These are phyloP conservation scores for Clitoria ternatea DNA, from an alignment of 306 rosid species.

Conservation along the genomic window DNA sequence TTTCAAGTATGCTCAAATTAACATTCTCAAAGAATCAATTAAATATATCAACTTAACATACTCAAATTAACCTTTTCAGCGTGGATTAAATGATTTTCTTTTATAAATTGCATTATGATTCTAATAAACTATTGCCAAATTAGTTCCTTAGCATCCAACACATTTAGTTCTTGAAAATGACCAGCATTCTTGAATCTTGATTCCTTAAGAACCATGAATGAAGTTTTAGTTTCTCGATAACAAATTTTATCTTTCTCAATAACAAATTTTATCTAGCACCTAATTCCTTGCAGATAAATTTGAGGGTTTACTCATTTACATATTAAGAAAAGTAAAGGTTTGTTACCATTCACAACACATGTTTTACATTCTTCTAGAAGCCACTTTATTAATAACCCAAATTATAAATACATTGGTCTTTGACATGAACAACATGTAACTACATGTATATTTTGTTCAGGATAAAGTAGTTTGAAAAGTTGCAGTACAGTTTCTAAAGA, in stretches of 20 bases:
- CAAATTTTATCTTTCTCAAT: neutral
- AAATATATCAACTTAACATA: too few relatives aligned
- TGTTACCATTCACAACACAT: neutral
- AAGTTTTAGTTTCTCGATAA: neutral
- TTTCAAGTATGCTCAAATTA: too few relatives aligned
- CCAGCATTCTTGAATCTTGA: too few relatives aligned
- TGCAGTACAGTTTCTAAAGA: slow-evolving; percentile 31
- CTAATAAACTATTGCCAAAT: too few relatives aligned
- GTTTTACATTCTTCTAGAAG: neutral
- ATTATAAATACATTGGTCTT: neutral
- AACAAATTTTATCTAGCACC: neutral
- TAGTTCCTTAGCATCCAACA: too few relatives aligned
- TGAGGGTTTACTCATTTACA: neutral
- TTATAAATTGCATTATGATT: too few relatives aligned
- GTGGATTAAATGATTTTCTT: too few relatives aligned
- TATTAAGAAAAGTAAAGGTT: neutral
- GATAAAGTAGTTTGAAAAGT: neutral
- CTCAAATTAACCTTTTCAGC: too few relatives aligned
- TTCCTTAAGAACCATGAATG: neutral
- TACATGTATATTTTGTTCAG: neutral
- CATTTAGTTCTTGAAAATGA: too few relatives aligned
- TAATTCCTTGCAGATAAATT: neutral
- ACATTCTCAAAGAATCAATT: too few relatives aligned
- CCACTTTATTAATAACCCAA: slow-evolving; percentile 9
- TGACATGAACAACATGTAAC: neutral